These are phyloP conservation scores for Monosporascus sp. DNA, from an alignment of 2,329 filamentous ascomycete species.

Conservation along the genomic window DNA sequence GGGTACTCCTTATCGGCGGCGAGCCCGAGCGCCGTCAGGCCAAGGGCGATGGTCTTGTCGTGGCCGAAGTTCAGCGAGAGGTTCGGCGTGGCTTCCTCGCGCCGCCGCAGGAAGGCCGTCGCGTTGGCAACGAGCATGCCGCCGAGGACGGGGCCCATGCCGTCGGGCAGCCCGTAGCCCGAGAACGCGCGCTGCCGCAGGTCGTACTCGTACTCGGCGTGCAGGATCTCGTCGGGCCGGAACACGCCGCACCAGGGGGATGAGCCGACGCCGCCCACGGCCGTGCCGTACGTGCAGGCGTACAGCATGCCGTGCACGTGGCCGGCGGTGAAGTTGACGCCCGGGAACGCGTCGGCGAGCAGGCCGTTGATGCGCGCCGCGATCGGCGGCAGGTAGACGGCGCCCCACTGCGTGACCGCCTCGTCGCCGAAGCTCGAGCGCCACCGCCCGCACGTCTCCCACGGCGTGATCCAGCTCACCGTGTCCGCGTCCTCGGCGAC, in stretches of 20 bases:
- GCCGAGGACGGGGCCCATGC: slow-evolving; percentile 15
- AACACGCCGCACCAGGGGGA: slow-evolving; percentile 18
- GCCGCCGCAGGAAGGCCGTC: slow-evolving; percentile 11
- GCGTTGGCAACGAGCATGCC: slow-evolving; percentile 15
- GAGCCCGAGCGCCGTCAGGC: slow-evolving; percentile 14
- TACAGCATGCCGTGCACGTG: slow-evolving; percentile 17
- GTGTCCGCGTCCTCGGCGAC: slow-evolving; percentile 11
- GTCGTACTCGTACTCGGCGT: slow-evolving; percentile 18
- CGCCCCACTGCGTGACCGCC: slow-evolving; percentile 7
- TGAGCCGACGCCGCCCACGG: slow-evolving; percentile 10
- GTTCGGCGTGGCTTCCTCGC: slow-evolving; percentile 1
- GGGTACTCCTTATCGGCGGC: slow-evolving; percentile 13
- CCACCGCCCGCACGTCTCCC: slow-evolving; percentile 13
- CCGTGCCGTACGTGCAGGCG: slow-evolving; percentile 17
- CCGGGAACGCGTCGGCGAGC: slow-evolving; percentile 9
- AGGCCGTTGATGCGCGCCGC: slow-evolving; percentile 11
- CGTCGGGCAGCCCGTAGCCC: slow-evolving; percentile 15
- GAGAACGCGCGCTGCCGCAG: slow-evolving; percentile 17
- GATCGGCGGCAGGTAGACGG: slow-evolving; percentile 15
- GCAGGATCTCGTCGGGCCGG: slow-evolving; percentile 10
- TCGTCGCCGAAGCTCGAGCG: slow-evolving; percentile 7
- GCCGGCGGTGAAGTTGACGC: slow-evolving; percentile 10
- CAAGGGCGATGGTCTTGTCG: slow-evolving; percentile 17
- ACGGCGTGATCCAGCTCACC: slow-evolving; percentile 17
- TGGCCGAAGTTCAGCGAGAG: slow-evolving; percentile 18